A percentile compares a stretch with the other conserved stretches of the same genome.
Conservation (phyloP, 2,329 filamentous ascomycete species). For the Penicillium psychrosexuale region DNA sequence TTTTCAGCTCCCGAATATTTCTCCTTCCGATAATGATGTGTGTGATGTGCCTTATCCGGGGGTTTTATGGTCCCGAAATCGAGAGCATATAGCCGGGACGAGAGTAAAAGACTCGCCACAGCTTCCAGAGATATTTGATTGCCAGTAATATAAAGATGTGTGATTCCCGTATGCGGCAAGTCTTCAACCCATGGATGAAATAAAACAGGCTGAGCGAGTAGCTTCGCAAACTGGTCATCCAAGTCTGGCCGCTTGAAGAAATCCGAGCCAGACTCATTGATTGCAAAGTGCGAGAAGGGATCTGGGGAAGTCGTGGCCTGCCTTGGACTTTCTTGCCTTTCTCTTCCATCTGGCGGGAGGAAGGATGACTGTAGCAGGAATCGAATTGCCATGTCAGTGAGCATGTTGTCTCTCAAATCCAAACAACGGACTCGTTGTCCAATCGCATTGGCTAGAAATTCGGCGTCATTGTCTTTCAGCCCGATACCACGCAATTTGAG, state of each 20-base stretch:
- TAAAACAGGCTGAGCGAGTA: constrained; percentile 50
- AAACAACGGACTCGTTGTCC: constrained; percentile 53
- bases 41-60: constrained; percentile 25
- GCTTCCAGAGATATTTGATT: constrained; percentile 58
- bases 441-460: constrained; percentile 52
- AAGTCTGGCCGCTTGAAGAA: constrained; percentile 30
- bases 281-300: constrained; percentile 9
- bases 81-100: constrained; percentile 52
- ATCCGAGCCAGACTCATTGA: constrained; percentile 11
- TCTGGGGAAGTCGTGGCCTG: constrained; percentile 8
- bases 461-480: constrained; percentile 53
- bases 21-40: constrained; percentile 8
- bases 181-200: constrained; percentile 56
- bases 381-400: constrained; percentile 56
- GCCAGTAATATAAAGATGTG: constrained; percentile 58
- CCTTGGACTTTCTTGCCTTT: neutral
- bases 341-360: constrained; percentile 17
- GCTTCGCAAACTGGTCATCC: constrained; percentile 51
- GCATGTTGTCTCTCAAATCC: constrained; percentile 55
- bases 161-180: constrained; percentile 54
- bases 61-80: constrained; percentile 53
- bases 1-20: constrained; percentile 53
- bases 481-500: constrained; percentile 56
- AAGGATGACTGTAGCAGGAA: constrained; percentile 54
- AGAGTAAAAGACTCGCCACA: constrained; percentile 51